Percentiles rank a stretch among this genome's conserved stretches.
phyloP scores from a whole-genome alignment of 2,329 filamentous ascomycete species.

The Penicillium sp. region DNA sequence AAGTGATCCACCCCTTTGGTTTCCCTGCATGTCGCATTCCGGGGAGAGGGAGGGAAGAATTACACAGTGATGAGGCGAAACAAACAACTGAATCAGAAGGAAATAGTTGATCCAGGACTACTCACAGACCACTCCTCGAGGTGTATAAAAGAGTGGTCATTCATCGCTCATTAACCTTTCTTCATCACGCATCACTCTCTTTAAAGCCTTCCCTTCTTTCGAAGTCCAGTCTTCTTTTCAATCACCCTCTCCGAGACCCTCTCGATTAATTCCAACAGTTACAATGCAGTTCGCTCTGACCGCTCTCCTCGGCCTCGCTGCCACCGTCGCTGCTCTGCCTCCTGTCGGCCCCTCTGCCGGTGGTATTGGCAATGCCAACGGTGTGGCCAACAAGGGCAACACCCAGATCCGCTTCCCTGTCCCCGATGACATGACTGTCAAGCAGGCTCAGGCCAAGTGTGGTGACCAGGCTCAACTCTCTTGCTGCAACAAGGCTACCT shows the following conservation, averaged over 20 bases:
- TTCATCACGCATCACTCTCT: constrained; percentile 43
- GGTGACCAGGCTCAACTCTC: constrained; percentile 47
- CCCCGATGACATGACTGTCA: constrained; percentile 40
- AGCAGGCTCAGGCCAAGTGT: constrained; percentile 48
- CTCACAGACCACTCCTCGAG: constrained; percentile 32
- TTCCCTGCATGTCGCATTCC: constrained; percentile 43
- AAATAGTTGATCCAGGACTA: constrained; percentile 14
- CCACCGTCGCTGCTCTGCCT: constrained; percentile 41
- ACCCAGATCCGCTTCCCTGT: constrained; percentile 43
- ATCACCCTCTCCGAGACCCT: constrained; percentile 30
- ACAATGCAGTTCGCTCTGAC: constrained; percentile 48
- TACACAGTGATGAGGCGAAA: constrained; percentile 13
- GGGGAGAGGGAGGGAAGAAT: constrained; percentile 25
- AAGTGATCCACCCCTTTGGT: constrained; percentile 18
- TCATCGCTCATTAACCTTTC: constrained; percentile 28
- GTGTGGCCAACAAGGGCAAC: constrained; percentile 42
- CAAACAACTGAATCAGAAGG: constrained; percentile 18
- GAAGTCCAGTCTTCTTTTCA: constrained; percentile 36
- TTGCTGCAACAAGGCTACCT: constrained; percentile 49
- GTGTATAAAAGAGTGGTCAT: constrained; percentile 43
- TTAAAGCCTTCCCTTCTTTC: constrained; percentile 36
- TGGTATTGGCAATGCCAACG: constrained; percentile 34
- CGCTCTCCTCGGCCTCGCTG: constrained; percentile 44
- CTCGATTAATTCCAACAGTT: constrained; percentile 41
- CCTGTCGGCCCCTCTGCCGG: constrained; percentile 27